Evolutionary conservation across 495 filamentous ascomycete species (phyloP).

Genomic region (Staphylotrichum longicolle): DNA sequence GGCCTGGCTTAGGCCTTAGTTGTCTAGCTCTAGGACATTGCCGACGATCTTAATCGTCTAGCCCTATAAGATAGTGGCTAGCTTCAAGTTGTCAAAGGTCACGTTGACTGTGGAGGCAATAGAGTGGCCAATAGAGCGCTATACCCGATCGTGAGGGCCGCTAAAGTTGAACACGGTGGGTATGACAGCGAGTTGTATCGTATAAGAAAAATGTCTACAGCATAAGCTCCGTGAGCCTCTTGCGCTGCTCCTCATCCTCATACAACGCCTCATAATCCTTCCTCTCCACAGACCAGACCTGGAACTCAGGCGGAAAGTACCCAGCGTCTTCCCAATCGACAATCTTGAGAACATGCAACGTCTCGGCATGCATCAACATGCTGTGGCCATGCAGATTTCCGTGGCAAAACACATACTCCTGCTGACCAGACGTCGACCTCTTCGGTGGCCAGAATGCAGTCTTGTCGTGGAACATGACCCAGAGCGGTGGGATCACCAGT

Average conservation of each 20-base stretch:
- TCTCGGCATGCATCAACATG: constrained; percentile 2
- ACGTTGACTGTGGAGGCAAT: no score
- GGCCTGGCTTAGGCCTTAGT: no score
- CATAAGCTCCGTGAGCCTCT: neutral
- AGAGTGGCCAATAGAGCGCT: no score
- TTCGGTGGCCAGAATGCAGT: neutral
- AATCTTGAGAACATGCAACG: constrained; percentile 6
- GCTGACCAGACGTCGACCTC: neutral
- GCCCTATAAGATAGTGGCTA: no score
- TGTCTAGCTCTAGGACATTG: no score
- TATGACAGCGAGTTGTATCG: no score
- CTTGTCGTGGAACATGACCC: neutral
- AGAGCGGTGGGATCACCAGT: neutral
- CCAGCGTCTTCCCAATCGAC: constrained; percentile 2
- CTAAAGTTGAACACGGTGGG: no score
- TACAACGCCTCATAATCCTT: neutral
- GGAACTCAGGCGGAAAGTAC: neutral
- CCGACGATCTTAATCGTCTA: no score
- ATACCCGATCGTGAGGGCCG: no score
- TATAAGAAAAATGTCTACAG: neutral
- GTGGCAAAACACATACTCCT: constrained; percentile 1
- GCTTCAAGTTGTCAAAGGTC: no score
- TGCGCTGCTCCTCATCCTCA: neutral
- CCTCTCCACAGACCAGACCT: constrained; percentile 3
- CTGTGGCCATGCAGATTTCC: neutral